Percentiles rank a stretch among this genome's conserved stretches.
phyloP scores from a whole-genome alignment of 371 early-diverging fungal genomes.

The Circinella minor region DNA sequence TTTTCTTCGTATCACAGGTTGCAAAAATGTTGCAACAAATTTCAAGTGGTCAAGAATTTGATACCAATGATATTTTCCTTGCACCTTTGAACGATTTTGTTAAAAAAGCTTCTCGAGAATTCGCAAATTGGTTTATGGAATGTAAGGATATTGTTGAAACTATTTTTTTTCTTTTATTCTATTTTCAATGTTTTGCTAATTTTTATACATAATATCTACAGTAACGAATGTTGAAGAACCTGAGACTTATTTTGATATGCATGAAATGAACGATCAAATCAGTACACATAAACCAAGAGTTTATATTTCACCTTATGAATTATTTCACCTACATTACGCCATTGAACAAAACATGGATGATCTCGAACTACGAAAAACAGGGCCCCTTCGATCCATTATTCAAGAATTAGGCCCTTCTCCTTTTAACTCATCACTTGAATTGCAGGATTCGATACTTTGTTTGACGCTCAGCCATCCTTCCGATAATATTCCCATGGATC shows the following conservation, averaged over 20 bases:
- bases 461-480: conserved; percentile 74
- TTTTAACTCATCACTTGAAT: conserved; percentile 51
- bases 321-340: conserved; percentile 86
- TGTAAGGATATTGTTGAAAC: conserved; percentile 43
- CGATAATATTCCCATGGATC: conserved; percentile 67
- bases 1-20: conserved; percentile 48
- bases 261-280: conserved; percentile 86
- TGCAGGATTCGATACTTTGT: conserved; percentile 68
- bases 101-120: conserved; percentile 70
- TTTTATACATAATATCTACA: conserved; percentile 3
- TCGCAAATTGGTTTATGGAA: conserved; percentile 75
- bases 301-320: conserved; percentile 87
- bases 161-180: not conserved
- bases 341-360: conserved; percentile 77
- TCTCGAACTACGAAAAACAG: conserved; percentile 63
- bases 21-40: conserved; percentile 94
- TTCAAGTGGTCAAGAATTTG: conserved; percentile 78
- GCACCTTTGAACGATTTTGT: conserved; percentile 86
- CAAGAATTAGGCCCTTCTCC: conserved; percentile 86
- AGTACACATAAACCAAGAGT: conserved; percentile 86
- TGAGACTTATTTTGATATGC: conserved; percentile 90
- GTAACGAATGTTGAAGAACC: conserved; percentile 85
- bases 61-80: conserved; percentile 72
- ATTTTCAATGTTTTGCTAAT: not conserved
- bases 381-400: conserved; percentile 80